A percentile compares a stretch with the other conserved stretches of the same genome.
These are phyloP conservation scores for Lentinula aciculospora DNA, from an alignment of 768 basidiomycete genomes.

Conservation along the genomic window DNA sequence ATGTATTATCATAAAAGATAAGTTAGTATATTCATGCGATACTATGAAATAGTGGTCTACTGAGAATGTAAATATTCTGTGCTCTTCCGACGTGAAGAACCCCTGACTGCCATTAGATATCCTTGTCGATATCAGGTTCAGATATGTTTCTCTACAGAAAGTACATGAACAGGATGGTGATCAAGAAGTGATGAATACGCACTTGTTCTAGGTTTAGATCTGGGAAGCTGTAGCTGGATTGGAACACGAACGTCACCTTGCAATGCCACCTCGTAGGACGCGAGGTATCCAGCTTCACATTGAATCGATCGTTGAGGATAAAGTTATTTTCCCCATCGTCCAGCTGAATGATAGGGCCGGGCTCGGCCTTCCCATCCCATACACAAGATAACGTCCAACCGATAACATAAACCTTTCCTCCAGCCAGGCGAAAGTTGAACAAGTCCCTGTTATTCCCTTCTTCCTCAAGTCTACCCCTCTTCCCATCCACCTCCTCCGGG, in stretches of 20 bases:
- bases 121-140: background rate
- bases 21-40: no score
- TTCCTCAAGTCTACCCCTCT: background rate
- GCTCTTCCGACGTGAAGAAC: no score
- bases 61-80: no score
- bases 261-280: conserved; percentile 11
- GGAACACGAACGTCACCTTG: conserved; percentile 12
- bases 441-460: background rate
- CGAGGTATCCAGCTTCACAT: conserved; percentile 12
- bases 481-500: background rate
- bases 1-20: no score
- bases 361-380: conserved; percentile 11
- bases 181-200: background rate
- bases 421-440: conserved; percentile 10
- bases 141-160: background rate
- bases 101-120: background rate
- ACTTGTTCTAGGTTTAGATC: conserved; percentile 9
- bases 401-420: conserved; percentile 12
- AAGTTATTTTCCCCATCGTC: conserved; percentile 10
- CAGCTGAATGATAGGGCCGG: conserved; percentile 12
- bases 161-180: background rate
- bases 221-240: conserved; percentile 14
- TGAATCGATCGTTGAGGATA: conserved; percentile 12
- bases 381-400: conserved; percentile 15
- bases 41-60: no score